Base-by-base conservation (phyloP, 2,329 filamentous ascomycete genomes). In the Pseudocercospora fuligena region DNA sequence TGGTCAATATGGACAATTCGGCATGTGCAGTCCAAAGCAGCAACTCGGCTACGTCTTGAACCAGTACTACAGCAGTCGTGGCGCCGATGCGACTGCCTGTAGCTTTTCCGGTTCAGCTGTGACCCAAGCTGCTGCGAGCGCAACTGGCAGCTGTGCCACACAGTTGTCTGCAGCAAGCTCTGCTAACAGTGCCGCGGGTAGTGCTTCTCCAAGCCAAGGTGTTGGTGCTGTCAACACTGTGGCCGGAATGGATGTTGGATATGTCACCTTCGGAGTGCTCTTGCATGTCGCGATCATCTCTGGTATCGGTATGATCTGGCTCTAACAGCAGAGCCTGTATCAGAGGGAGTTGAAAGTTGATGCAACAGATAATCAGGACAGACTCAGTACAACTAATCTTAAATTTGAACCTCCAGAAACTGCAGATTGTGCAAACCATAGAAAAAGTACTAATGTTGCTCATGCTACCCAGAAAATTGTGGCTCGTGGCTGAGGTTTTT, bases 1-100 rank as follows among this genome's bases (percentile, higher is more conserved):
- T n/a, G 92, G 91, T 75, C 81, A 85, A 66, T 95, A 92, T 78
- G 92, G 92, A 72, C 86, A 90, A 61, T 93, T 91, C 83, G 87
- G 88, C 78, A 92, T 93, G 88, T 95, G 92, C 84, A 83, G 84
- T 71, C 74, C 87, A 72, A 84, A 85, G 72, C 84, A 92, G 80
- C 87, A 93, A 85, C 87, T 95, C 40, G 87, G 87, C 64, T 93
- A 87, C 76, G 90, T 88, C 54, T 85, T 93, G 70, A 88, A 94
- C 81, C 80, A 87, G 73, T 94, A 94, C 85, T 92, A 91, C 83
- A 76, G 83, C 72, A 79, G 78, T 70, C 83, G 88, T 74, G 81
- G 83, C 70, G 82, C 83, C 69, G 49, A 60, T 49, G 77, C 81
- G 23, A 81, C 81, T 61, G 89, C 91, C 33, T 95, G 92, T 78